These are phyloP conservation scores for Lactarius tabidus DNA, from an alignment of 768 basidiomycete genomes.

Conservation along the genomic window DNA sequence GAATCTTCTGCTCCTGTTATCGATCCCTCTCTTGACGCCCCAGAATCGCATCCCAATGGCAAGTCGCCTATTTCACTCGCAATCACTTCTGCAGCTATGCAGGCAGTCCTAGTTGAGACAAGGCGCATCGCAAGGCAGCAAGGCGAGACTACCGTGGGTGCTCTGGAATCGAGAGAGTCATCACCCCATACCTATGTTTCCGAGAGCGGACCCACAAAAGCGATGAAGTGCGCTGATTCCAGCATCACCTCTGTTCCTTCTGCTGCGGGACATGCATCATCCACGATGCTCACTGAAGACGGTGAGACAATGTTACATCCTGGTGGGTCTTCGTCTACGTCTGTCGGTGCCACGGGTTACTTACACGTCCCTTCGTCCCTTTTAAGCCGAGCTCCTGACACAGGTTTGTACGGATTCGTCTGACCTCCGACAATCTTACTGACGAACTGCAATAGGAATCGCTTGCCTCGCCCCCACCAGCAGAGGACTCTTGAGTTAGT, in stretches of 20 bases:
- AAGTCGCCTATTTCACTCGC: slow-evolving; percentile 25
- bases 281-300: slow-evolving; percentile 53
- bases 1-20: slow-evolving; percentile 32
- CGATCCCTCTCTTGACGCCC: slow-evolving; percentile 37
- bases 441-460: slow-evolving; percentile 45
- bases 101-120: slow-evolving; percentile 37
- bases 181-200: slow-evolving; percentile 10
- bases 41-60: slow-evolving; percentile 23
- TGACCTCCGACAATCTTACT: slow-evolving; percentile 15
- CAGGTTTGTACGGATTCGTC: slow-evolving; percentile 41
- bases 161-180: slow-evolving; percentile 4
- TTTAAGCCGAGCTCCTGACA: slow-evolving; percentile 55
- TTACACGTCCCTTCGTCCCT: slow-evolving; percentile 11
- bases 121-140: slow-evolving; percentile 30
- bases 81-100: slow-evolving; percentile 30
- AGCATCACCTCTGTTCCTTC: slow-evolving; percentile 31
- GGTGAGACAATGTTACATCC: slow-evolving; percentile 66
- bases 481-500: slow-evolving; percentile 31
- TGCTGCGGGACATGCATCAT: slow-evolving; percentile 43
- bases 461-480: slow-evolving; percentile 65
- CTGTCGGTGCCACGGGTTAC: slow-evolving; percentile 1
- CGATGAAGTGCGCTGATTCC: neutral
- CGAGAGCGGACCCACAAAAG: neutral
- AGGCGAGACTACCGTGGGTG: neutral
- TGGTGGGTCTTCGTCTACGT: slow-evolving; percentile 41